Conservation (phyloP, 169 alveolate genomes). For the Plasmodium coatneyi region DNA sequence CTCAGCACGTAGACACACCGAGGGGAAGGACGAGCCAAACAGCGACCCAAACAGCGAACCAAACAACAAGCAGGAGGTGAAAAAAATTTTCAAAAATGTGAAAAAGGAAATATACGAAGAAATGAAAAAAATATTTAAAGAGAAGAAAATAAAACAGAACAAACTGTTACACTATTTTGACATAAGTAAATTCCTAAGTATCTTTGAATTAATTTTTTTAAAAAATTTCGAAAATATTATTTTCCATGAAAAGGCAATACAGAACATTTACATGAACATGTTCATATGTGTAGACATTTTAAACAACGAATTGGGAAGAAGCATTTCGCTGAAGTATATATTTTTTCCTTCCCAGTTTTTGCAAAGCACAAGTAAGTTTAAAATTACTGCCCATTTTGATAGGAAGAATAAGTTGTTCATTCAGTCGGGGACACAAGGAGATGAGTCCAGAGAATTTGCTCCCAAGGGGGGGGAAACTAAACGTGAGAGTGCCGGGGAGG, state of each 20-base stretch:
- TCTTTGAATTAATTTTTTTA: slow-evolving; percentile 56
- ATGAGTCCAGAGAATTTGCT: background rate
- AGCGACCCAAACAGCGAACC: background rate
- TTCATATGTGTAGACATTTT: slow-evolving; percentile 72
- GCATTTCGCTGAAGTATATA: slow-evolving; percentile 49
- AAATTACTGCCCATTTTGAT: slow-evolving; percentile 33
- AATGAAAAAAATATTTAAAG: slow-evolving; percentile 54
- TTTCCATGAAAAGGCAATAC: slow-evolving; percentile 52
- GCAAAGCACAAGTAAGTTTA: background rate
- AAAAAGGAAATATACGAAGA: slow-evolving; percentile 60
- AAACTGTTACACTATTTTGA: slow-evolving; percentile 71
- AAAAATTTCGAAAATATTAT: slow-evolving; percentile 65
- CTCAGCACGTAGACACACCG: background rate
- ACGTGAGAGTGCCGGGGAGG: background rate
- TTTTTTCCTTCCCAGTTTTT: slow-evolving; percentile 49
- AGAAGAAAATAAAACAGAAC: slow-evolving; percentile 37
- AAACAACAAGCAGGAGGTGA: slow-evolving; percentile 37
- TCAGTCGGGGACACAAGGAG: background rate
- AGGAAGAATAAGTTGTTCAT: slow-evolving; percentile 19
- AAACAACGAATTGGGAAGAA: slow-evolving; percentile 45
- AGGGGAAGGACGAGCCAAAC: background rate
- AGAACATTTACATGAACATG: slow-evolving; percentile 67
- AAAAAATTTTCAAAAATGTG: slow-evolving; percentile 17
- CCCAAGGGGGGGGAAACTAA: background rate
- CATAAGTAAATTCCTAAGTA: slow-evolving; percentile 57